Base-by-base conservation (phyloP, 352 stramenopile genomes). In the Phytopythium chamaehyphon region DNA sequence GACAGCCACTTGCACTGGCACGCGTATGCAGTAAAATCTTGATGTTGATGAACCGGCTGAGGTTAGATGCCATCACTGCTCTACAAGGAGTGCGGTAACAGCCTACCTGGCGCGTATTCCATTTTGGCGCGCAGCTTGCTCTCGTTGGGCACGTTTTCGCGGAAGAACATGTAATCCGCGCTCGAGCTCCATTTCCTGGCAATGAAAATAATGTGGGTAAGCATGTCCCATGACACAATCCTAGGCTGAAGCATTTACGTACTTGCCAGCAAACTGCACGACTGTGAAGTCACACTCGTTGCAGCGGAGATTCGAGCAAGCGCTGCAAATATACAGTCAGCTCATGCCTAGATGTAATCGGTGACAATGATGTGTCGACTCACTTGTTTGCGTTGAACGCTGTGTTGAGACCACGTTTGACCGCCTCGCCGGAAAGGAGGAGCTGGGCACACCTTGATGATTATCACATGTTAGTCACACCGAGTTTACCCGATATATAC, bases 111-210 rank as follows among this genome's bases (percentile, higher is more conserved):
- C 9, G 57, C 54, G 8, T 51, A 48, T 42, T 90, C 73, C 79
- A 90, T 83, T 37, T 87, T 85, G 6, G 61, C 71, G 9, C 73
- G 59, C 21, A 91, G 59, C 54, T 88, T 90, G 36, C 61, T 42
- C 57, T 88, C 79, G 40, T 73, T 91, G 10, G 80, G 80, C 19
- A 86, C 69, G 40, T 90, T 90, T 52, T 93, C 83, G 38, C 80
- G 74, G 47, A 91, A 91, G 54, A 93, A 90, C 78, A 90, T 93
- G 61, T 90, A 93, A 44, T 93, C 83, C 6, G 70, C 83, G 46
- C 56, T 87, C 16, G 57, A 48, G 47, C 66, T 69, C 80, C 80
- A 93, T 60, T 85, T 85, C 47, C 76, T 89, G 52, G 42, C 16
- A 21, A 23, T n/a, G n/a, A n/a, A n/a, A n/a, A n/a, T n/a, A 7